phyloP scores from a whole-genome alignment of 192 early-diverging fungal genomes.

The Backusella australiensis region DNA sequence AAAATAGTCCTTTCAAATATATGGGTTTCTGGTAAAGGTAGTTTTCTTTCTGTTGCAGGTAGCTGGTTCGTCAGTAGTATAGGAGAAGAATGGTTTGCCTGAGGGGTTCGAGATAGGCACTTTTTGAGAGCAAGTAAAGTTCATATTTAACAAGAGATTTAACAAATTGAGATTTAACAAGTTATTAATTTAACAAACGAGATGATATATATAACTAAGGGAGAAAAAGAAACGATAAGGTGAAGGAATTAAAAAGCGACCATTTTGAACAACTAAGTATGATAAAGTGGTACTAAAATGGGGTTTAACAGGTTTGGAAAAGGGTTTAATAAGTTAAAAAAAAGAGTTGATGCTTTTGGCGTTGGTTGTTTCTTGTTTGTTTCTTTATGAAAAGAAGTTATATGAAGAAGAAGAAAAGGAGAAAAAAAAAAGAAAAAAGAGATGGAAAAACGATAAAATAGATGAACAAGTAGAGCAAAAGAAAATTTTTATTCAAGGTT shows the following conservation, averaged over 20 bases:
- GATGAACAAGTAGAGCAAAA: neutral
- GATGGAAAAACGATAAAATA: neutral
- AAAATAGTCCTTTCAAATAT: neutral
- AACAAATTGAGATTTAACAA: constrained; percentile 16
- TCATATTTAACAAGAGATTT: constrained; percentile 19
- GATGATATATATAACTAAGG: constrained; percentile 7
- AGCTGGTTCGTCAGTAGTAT: constrained; percentile 36
- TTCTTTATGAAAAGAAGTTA: neutral
- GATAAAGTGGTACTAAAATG: neutral
- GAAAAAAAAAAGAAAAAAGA: neutral
- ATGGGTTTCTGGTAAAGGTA: neutral
- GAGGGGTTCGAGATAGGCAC: constrained; percentile 9
- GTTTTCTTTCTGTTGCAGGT: constrained; percentile 37
- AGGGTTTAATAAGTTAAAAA: neutral
- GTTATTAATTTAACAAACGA: neutral
- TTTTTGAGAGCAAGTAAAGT: neutral
- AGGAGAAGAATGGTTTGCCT: constrained; percentile 37
- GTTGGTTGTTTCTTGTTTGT: too few relatives aligned
- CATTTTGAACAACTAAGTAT: constrained; percentile 6
- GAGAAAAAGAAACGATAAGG: neutral
- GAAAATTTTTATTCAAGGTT: neutral
- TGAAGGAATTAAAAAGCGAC: constrained; percentile 11
- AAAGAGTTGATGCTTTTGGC: neutral
- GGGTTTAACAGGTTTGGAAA: neutral
- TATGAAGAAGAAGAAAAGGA: neutral